Base-by-base conservation (phyloP, 768 basidiomycete genomes). In the Mycena sanguinolenta region DNA sequence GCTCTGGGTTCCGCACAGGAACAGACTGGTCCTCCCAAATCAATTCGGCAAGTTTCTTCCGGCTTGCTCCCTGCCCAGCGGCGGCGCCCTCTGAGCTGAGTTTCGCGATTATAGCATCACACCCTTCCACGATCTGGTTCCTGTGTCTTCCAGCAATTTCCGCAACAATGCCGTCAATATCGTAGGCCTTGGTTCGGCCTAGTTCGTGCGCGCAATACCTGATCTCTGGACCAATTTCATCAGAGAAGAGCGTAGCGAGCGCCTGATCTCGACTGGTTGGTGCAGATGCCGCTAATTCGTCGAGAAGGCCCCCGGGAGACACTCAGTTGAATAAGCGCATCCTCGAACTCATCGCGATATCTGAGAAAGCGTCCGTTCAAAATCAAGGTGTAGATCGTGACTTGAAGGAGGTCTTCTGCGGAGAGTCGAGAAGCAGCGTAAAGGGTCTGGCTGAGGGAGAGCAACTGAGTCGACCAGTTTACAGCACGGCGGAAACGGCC, bases 121-220 rank as follows among this genome's bases (percentile, higher is more conserved):
- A 94, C 3, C 86, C 87, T 59, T 90, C 89, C 2, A 95, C 91
- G 25, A 94, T 84, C 53, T 88, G 81, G 55, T 86, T 86, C 61
- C 87, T 84, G 70, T 91, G 87, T 68, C 84, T 83, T 0, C 86
- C 81, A 3, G 91, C 86, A 16, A 94, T 77, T 64, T 93, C 92
- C 7, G 83, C 81, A 23, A 90, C 92, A 71, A 96, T 92, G 5
- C 84, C 88, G 71, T 94, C 92, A 34, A 96, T 82, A 77, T 96
- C 94, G 80, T 96, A 97, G 4, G 94, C 91, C 75, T 90, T 92
- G 50, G 84, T 84, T 61, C 90, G 84, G 1, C 95, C 94, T 17
- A 97, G 84, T 75, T 95, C 92, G 75, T 98, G 97, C 0, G 97
- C 96, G 74, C 93, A 95, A 80, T 96, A 92, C 53, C 97, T 86